These are phyloP conservation scores for Cryptosporidium sp. DNA, from an alignment of 169 alveolate genomes.

Conservation along the genomic window DNA sequence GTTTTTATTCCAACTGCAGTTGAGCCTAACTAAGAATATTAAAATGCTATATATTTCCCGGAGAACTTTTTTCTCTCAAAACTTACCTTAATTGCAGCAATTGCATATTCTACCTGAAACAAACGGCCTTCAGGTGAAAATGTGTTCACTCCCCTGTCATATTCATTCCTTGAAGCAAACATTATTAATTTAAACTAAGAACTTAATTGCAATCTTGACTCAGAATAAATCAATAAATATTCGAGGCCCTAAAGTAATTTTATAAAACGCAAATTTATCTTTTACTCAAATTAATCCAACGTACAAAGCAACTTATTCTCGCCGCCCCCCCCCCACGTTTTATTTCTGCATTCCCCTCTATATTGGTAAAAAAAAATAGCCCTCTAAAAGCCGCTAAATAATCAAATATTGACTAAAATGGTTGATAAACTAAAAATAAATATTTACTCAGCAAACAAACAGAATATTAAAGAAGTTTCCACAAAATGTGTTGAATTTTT, in stretches of 20 bases:
- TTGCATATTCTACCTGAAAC: constrained; percentile 96
- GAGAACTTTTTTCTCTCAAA: background rate
- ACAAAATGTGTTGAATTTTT: constrained; percentile 26
- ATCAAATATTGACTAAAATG: constrained; percentile 49
- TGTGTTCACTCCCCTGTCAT: constrained; percentile 98
- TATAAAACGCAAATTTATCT: background rate
- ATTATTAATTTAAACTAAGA: constrained; percentile 15
- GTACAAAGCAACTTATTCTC: background rate
- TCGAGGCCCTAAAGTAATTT: background rate
- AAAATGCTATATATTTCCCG: background rate
- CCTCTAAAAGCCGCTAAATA: constrained; percentile 2
- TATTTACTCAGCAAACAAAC: constrained; percentile 43
- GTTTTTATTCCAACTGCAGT: constrained; percentile 98
- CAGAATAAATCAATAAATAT: background rate
- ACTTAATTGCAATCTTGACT: background rate
- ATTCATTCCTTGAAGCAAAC: constrained; percentile 92
- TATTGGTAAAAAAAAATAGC: background rate
- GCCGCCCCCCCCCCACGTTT: constrained; percentile 31
- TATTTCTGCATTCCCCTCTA: constrained; percentile 6
- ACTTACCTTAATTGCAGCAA: constrained; percentile 94
- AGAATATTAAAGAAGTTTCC: constrained; percentile 12
- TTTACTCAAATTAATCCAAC: background rate
- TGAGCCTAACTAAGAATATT: constrained; percentile 90
- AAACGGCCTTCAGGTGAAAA: constrained; percentile 98
- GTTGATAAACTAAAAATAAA: constrained; percentile 22